Conservation (phyloP, 345 rosid species). For the Populus deltoides region DNA sequence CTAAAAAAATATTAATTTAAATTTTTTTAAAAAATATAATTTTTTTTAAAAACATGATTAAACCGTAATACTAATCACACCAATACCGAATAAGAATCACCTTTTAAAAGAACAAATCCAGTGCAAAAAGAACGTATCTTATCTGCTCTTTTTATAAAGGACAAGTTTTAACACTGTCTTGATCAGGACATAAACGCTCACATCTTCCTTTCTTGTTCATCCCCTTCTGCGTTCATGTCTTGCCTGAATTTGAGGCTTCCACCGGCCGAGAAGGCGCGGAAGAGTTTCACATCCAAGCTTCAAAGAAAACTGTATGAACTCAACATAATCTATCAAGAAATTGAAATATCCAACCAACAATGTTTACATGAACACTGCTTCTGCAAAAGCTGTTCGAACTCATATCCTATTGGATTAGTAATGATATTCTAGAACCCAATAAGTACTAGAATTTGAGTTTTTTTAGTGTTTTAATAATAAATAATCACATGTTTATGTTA, state of each 20-base stretch:
- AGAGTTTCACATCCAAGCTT: slow-evolving; percentile 55
- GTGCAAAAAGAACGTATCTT: neutral
- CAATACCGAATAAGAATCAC: slow-evolving; percentile 29
- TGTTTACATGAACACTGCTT: neutral
- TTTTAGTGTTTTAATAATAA: no score
- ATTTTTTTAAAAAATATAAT: no score
- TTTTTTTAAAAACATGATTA: no score
- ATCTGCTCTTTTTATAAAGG: slow-evolving; percentile 7
- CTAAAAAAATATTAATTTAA: no score
- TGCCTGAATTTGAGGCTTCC: slow-evolving; percentile 48
- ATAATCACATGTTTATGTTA: no score
- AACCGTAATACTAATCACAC: no score
- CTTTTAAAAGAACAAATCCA: neutral
- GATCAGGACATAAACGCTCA: neutral
- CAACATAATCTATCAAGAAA: slow-evolving; percentile 34
- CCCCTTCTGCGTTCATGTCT: slow-evolving; percentile 35
- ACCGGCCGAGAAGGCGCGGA: slow-evolving; percentile 69
- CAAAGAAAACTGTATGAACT: slow-evolving; percentile 44
- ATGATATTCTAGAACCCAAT: no score
- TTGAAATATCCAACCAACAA: neutral
- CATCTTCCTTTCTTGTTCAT: neutral
- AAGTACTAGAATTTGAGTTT: no score
- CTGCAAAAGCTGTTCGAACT: neutral
- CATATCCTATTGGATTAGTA: neutral
- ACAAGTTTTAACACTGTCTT: neutral